phyloP scores from a whole-genome alignment of 176 grass and related monocot species.

The Aechmea fasciata region DNA sequence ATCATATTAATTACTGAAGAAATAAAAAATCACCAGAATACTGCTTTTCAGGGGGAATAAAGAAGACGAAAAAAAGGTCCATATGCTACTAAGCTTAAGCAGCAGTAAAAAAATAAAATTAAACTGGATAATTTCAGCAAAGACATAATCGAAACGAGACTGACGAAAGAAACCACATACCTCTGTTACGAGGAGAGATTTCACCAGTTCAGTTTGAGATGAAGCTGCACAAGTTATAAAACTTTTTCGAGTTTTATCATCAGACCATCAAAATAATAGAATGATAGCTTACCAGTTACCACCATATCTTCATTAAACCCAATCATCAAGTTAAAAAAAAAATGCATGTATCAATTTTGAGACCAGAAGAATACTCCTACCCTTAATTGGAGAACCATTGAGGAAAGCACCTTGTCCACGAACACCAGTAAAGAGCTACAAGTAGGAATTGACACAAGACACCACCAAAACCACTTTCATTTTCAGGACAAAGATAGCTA shows the following conservation, averaged over 20 bases:
- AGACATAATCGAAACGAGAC: background rate
- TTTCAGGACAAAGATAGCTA: background rate
- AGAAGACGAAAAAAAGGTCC: background rate
- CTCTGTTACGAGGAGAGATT: slow-evolving; percentile 98
- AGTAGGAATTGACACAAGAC: slow-evolving; percentile 12
- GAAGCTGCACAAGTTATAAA: slow-evolving; percentile 54
- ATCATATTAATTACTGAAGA: no score
- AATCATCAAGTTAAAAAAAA: background rate
- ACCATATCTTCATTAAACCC: background rate
- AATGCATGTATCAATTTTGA: background rate
- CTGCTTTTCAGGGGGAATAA: no score
- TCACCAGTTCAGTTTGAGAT: slow-evolving; percentile 74
- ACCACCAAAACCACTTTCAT: background rate
- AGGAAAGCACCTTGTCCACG: slow-evolving; percentile 83
- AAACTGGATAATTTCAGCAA: background rate
- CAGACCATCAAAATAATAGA: background rate
- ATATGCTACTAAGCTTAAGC: slow-evolving; percentile 13
- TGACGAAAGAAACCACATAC: slow-evolving; percentile 21
- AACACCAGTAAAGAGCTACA: slow-evolving; percentile 73
- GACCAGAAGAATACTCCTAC: slow-evolving; percentile 22
- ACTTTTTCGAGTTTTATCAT: slow-evolving; percentile 3
- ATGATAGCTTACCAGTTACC: background rate
- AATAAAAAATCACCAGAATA: no score
- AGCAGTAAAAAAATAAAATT: background rate
- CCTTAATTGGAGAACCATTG: slow-evolving; percentile 82